Conservation (phyloP, 495 filamentous ascomycete genomes). For the Polyplosphaeria fusca region DNA sequence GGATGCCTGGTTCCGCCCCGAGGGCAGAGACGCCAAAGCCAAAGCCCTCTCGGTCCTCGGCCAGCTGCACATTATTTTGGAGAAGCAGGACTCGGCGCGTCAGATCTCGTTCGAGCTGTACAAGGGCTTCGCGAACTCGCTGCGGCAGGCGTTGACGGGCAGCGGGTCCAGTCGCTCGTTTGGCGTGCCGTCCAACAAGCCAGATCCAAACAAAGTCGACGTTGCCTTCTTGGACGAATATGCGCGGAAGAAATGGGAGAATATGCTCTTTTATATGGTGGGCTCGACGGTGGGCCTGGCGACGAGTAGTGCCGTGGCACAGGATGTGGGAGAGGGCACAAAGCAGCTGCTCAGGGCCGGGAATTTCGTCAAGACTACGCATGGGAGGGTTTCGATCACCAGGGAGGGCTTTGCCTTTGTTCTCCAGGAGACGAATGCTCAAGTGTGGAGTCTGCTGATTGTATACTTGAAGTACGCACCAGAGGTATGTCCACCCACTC, state of each 20-base stretch:
- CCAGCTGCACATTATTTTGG: slow-evolving; percentile 74
- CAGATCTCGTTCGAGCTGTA: slow-evolving; percentile 67
- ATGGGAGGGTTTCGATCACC: slow-evolving; percentile 67
- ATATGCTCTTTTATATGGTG: slow-evolving; percentile 93
- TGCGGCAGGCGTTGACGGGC: slow-evolving; percentile 82
- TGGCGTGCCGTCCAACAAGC: slow-evolving; percentile 70
- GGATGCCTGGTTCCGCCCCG: slow-evolving; percentile 76
- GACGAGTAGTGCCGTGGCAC: slow-evolving; percentile 37
- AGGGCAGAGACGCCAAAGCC: slow-evolving; percentile 65
- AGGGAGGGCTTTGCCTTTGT: slow-evolving; percentile 91
- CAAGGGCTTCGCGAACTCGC: slow-evolving; percentile 68
- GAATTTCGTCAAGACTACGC: slow-evolving; percentile 68
- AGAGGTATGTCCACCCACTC: slow-evolving; percentile 38
- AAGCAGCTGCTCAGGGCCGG: slow-evolving; percentile 76
- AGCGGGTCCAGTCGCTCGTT: slow-evolving; percentile 83
- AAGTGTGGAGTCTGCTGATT: slow-evolving; percentile 92
- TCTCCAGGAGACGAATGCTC: slow-evolving; percentile 89
- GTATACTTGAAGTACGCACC: slow-evolving; percentile 89
- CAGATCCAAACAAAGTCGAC: slow-evolving; percentile 56
- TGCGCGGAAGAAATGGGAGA: slow-evolving; percentile 87
- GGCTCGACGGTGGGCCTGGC: slow-evolving; percentile 58
- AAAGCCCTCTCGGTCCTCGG: slow-evolving; percentile 76
- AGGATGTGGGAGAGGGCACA: slow-evolving; percentile 69
- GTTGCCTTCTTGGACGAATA: slow-evolving; percentile 77
- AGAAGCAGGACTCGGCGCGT: slow-evolving; percentile 53